Conservation (phyloP, 805 yeast species). For the Saccharomycopsis vini region DNA sequence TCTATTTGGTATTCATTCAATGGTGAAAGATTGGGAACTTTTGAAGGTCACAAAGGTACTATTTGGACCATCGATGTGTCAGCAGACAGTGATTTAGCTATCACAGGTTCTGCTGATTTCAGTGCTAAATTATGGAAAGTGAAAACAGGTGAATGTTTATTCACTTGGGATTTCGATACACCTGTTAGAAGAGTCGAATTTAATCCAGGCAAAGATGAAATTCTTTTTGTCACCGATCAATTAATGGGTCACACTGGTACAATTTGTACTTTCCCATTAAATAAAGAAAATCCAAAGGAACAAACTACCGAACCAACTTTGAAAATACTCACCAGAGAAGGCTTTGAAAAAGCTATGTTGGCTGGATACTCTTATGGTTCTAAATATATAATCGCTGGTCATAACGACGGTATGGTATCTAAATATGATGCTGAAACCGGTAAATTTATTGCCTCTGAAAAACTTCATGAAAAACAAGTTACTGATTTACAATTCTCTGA, state of each 20-base stretch:
- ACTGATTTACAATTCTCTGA: constrained; percentile 87
- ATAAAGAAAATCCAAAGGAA: constrained; percentile 35
- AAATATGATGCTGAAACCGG: constrained; percentile 76
- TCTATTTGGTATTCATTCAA: constrained; percentile 90
- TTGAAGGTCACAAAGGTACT: constrained; percentile 84
- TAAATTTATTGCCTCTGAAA: constrained; percentile 46
- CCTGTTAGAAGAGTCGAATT: constrained; percentile 92
- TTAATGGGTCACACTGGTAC: constrained; percentile 87
- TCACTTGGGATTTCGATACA: constrained; percentile 64
- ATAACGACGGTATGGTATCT: constrained; percentile 76
- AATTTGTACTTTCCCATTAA: constrained; percentile 57
- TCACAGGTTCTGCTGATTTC: constrained; percentile 89
- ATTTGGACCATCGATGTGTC: constrained; percentile 92
- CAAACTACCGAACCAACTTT: constrained; percentile 50
- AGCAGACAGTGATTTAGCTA: constrained; percentile 52
- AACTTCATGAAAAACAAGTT: constrained; percentile 67
- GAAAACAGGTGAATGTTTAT: constrained; percentile 64
- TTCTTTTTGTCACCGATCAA: constrained; percentile 77
- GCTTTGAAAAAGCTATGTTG: constrained; percentile 57
- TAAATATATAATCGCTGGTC: constrained; percentile 72
- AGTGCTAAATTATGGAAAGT: constrained; percentile 79
- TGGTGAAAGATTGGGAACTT: constrained; percentile 95
- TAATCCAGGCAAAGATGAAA: constrained; percentile 54
- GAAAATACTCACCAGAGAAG: constrained; percentile 51
- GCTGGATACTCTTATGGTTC: constrained; percentile 84